Conservation (phyloP, 2,329 filamentous ascomycete genomes). For the Aspergillus viridinutans region DNA sequence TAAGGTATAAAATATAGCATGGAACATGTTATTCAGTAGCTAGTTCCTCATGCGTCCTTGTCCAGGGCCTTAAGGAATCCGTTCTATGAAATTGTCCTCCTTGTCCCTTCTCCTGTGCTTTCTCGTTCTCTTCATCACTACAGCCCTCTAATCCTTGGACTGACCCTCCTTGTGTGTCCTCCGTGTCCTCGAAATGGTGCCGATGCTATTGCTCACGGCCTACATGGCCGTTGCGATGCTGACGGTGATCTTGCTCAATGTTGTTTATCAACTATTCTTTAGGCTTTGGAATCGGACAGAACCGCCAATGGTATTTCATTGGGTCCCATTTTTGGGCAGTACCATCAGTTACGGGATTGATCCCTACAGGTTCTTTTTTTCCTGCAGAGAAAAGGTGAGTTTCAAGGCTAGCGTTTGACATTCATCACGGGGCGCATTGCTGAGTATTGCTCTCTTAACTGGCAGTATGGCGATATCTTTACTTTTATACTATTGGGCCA, state of each 20-base stretch:
- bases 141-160: neutral
- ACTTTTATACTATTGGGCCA: slow-evolving; percentile 84
- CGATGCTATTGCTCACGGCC: neutral
- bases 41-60: neutral
- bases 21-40: neutral
- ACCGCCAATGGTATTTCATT: slow-evolving; percentile 75
- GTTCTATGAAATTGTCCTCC: neutral
- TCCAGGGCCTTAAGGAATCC: neutral
- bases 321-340: slow-evolving; percentile 57
- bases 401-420: neutral
- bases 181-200: neutral
- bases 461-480: slow-evolving; percentile 81
- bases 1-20: neutral
- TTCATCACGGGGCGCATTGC: neutral
- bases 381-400: slow-evolving; percentile 65
- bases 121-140: neutral
- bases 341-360: slow-evolving; percentile 45
- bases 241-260: neutral
- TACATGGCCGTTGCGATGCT: neutral
- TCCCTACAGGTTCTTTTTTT: slow-evolving; percentile 78
- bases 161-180: neutral
- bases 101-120: neutral
- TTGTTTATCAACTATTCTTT: neutral
- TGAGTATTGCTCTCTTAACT: slow-evolving; percentile 5
- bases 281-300: slow-evolving; percentile 50